Evolutionary conservation across 2,329 filamentous ascomycete genomes (phyloP), one percentile per base, ranked within the genome.

Genomic region (Colletotrichum musae): DNA sequence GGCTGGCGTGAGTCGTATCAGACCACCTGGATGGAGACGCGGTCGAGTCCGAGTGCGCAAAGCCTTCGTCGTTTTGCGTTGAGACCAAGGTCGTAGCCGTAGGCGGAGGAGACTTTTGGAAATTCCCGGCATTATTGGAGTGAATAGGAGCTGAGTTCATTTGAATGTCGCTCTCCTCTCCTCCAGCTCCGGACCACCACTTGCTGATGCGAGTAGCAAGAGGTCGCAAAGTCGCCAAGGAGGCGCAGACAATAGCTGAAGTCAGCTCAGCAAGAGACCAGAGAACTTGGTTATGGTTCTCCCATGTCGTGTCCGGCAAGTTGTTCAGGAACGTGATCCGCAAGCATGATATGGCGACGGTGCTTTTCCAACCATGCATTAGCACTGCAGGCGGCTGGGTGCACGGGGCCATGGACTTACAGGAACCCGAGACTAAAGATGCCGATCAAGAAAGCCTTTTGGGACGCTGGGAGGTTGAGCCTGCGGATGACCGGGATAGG

Each of bases 341-440:
- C 24, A 59, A 4, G 6, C 26, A 45, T 3, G 56, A 58, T n/a
- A 58, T 48, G 6, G 43, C 56, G 13, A 58, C 57, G 2, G 57
- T 59, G 6, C 57, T 59, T 13, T 15, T 13, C 2, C 16, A 43
- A 6, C 16, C 6, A 15, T 7, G 41, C 13, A n/a, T 43, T 4
- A 43, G 41, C 15, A 9, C 32, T 36, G 9, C 32, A 2, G 16
- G 13, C 5, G 2, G 41, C 5, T 6, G 10, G 16, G 6, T 15
- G 13, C 36, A 7, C 36, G 5, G 13, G 41, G 15, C n/a, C 2
- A n/a, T 10, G 9, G 15, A 58, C 57, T 59, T 15, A 59, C 57
- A 59, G 50, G n/a, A 51, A 59, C 7, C 43, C 57, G 13, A 59
- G 6, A n/a, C 57, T 59, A 28, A 59, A 59, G 21, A 59, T 59